Base-by-base conservation (phyloP, 345 rosid species). In the Pseudoturritis turrita region DNA sequence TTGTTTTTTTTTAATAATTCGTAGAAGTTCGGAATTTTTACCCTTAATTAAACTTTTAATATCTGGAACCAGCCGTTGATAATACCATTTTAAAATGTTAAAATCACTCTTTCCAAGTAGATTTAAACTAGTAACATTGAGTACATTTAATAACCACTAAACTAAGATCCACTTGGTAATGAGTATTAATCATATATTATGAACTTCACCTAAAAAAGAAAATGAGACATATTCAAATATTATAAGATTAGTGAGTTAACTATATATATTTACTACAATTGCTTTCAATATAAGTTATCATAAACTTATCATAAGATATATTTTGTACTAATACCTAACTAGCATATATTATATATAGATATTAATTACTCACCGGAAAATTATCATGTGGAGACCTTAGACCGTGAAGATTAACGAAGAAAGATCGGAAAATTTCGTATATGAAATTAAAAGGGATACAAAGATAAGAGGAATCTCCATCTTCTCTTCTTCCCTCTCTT, bases 391-490 rank as follows among this genome's bases (percentile, higher is more conserved):
- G 13, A 5, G 61, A 37, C 28, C 10, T 23, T 31, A 31, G n/a
- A 40, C 28, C 62, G 3, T 5, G 17, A 65, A 44, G 45, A 4
- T 25, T 72, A 8, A 3, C 26, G 2, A 67, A 25, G 7, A 61
- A 21, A 31, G 78, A 75, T 23, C 12, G 54, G 29, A 75, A 3
- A 31, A 15, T 31, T 10, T 31, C 40, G 18, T 23, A 9, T 28
- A 75, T 41, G 49, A 67, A 51, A 39, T 10, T 50, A 33, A 60
- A 68, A 67, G 63, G 63, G 17, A 74, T 22, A 40, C 73, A 67
- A 5, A 74, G 23, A 43, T 39, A 7, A 40, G 28, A 66, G 44
- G 45, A 67, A 51, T n/a, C 67, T 29, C 22, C 72, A 46, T 56
- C 51, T 49, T 74, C 78, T 60, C 17, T 71, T 61, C 52, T 71